phyloP scores from a whole-genome alignment of 768 basidiomycete genomes.

The Calvatia gigantea region DNA sequence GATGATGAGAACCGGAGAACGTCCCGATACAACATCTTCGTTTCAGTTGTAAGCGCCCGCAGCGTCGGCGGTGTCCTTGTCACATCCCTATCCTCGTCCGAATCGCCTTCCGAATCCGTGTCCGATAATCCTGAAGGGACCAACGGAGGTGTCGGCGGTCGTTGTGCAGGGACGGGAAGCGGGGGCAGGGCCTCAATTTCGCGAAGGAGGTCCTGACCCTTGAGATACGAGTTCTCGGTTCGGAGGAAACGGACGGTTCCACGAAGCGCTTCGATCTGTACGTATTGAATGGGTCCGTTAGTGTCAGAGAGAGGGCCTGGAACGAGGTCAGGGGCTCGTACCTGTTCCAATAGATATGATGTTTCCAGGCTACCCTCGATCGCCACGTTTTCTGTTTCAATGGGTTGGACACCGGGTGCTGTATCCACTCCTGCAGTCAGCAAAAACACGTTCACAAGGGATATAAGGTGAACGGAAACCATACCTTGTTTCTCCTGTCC shows the following conservation, averaged over 20 bases:
- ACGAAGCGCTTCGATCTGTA: constrained; percentile 89
- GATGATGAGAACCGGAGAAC: constrained; percentile 83
- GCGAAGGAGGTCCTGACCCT: constrained; percentile 84
- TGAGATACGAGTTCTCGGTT: constrained; percentile 89
- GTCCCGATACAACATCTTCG: constrained; percentile 84
- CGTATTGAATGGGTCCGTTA: background rate
- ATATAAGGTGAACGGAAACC: constrained; percentile 19
- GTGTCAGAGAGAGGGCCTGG: background rate
- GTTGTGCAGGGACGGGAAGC: constrained; percentile 46
- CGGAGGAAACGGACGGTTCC: constrained; percentile 91
- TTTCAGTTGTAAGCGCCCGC: constrained; percentile 73
- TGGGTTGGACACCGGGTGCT: constrained; percentile 46
- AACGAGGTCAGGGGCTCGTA: constrained; percentile 23
- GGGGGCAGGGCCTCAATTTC: constrained; percentile 75
- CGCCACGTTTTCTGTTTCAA: constrained; percentile 58
- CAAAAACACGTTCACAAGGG: background rate
- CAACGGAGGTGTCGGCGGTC: constrained; percentile 62
- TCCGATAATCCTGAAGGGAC: constrained; percentile 66
- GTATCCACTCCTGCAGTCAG: background rate
- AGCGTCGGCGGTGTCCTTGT: constrained; percentile 42
- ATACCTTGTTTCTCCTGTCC: constrained; percentile 72
- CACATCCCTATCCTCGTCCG: constrained; percentile 29
- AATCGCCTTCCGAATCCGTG: constrained; percentile 55
- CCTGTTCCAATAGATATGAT: constrained; percentile 86
- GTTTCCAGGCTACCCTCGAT: constrained; percentile 85